phyloP scores from a whole-genome alignment of 2,329 filamentous ascomycete genomes.

The Botrytis fragariae region DNA sequence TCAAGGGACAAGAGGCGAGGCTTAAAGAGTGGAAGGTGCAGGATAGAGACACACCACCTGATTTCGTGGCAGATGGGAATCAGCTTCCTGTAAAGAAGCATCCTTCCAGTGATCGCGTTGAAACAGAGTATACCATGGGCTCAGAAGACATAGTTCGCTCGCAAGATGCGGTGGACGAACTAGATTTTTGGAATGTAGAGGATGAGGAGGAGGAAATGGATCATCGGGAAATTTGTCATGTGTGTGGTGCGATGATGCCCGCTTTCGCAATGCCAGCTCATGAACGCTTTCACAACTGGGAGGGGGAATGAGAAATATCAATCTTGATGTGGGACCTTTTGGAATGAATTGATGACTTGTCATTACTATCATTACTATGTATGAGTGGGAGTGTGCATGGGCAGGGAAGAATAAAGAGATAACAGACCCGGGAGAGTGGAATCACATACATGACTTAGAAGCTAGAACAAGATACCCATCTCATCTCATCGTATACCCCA shows the following conservation, averaged over 20 bases:
- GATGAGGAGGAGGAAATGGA: slow-evolving; percentile 34
- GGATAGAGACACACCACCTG: slow-evolving; percentile 42
- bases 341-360: background rate
- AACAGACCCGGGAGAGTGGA: background rate
- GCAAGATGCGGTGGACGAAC: slow-evolving; percentile 29
- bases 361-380: background rate
- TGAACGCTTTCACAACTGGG: slow-evolving; percentile 44
- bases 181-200: slow-evolving; percentile 25
- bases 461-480: background rate
- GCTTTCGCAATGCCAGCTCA: slow-evolving; percentile 51
- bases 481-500: background rate
- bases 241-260: slow-evolving; percentile 48
- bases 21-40: slow-evolving; percentile 65
- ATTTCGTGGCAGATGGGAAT: slow-evolving; percentile 6
- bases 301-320: slow-evolving; percentile 23
- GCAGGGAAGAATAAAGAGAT: background rate
- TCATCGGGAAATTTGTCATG: slow-evolving; percentile 40
- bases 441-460: background rate
- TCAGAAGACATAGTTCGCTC: slow-evolving; percentile 34
- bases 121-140: slow-evolving; percentile 17
- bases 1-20: slow-evolving; percentile 68
- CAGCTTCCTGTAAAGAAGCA: background rate
- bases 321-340: background rate
- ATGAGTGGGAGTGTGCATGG: background rate
- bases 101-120: background rate